Percentiles rank a stretch among this genome's conserved stretches.
Evolutionary conservation across 2,329 filamentous ascomycete species (phyloP).

Genomic region (Arthrinium puccinioides): DNA sequence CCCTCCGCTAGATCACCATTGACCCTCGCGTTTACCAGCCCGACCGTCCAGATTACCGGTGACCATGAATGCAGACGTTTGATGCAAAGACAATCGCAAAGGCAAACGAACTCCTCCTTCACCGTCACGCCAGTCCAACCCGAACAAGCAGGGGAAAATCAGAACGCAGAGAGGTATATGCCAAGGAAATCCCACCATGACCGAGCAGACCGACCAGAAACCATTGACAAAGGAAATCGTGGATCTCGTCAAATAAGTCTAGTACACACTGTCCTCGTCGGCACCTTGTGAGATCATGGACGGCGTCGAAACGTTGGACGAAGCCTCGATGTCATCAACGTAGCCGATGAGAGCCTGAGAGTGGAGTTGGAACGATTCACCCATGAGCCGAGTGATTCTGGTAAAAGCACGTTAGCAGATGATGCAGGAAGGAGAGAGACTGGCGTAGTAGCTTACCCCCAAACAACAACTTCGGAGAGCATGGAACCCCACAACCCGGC

Average conservation of each 20-base stretch:
- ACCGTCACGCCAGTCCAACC: constrained; percentile 21
- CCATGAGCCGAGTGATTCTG: constrained; percentile 91
- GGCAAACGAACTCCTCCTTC: constrained; percentile 20
- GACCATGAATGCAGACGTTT: constrained; percentile 26
- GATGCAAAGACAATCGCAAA: constrained; percentile 22
- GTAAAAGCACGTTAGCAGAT: not conserved
- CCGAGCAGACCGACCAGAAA: constrained; percentile 15
- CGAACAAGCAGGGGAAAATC: constrained; percentile 18
- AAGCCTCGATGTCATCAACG: constrained; percentile 72
- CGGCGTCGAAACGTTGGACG: constrained; percentile 61
- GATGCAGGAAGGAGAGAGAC: not conserved
- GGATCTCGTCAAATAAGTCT: constrained; percentile 40
- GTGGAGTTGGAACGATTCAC: constrained; percentile 95
- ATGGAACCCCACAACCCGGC: constrained; percentile 95
- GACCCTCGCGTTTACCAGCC: constrained; percentile 22
- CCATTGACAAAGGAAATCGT: constrained; percentile 40
- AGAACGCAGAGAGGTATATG: constrained; percentile 37
- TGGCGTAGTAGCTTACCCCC: constrained; percentile 70
- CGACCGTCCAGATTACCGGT: constrained; percentile 23
- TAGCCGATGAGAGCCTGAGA: constrained; percentile 92
- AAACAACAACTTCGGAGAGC: constrained; percentile 97
- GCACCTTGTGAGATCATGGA: constrained; percentile 66
- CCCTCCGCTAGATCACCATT: constrained; percentile 16
- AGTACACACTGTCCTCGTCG: constrained; percentile 67
- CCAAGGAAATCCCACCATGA: constrained; percentile 31